Conservation (phyloP, 2,329 filamentous ascomycete species). For the Ramularia endophylla region DNA sequence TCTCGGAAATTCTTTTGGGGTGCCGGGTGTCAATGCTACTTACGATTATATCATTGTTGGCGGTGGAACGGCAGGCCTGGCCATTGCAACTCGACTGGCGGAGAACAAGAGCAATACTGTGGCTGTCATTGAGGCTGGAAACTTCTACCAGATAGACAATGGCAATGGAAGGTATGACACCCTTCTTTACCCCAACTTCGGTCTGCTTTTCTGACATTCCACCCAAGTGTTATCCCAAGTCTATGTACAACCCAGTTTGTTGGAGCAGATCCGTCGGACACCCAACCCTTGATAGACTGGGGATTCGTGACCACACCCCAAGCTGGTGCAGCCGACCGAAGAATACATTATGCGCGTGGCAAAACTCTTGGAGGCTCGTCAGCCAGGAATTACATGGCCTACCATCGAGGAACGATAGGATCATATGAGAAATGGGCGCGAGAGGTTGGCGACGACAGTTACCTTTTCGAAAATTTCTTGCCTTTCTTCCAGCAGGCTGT, state of each 20-base stretch:
- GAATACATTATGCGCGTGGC: constrained; percentile 24
- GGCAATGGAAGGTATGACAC: too few relatives aligned
- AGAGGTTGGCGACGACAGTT: constrained; percentile 30
- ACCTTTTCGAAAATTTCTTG: constrained; percentile 25
- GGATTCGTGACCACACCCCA: constrained; percentile 21
- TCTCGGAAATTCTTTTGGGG: too few relatives aligned
- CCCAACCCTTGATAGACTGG: constrained; percentile 27
- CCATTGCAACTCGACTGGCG: constrained; percentile 5
- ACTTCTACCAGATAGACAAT: constrained; percentile 14
- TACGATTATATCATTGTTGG: constrained; percentile 10
- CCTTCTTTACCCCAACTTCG: too few relatives aligned
- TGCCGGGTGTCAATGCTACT: background rate
- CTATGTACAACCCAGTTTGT: background rate
- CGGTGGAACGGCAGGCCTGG: constrained; percentile 5
- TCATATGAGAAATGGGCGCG: constrained; percentile 33
- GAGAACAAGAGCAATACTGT: constrained; percentile 12
- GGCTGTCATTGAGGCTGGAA: constrained; percentile 24
- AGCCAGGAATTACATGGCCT: constrained; percentile 25
- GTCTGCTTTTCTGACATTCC: too few relatives aligned
- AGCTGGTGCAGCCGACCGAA: constrained; percentile 7
- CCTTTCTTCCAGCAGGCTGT: constrained; percentile 19
- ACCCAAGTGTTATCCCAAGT: too few relatives aligned
- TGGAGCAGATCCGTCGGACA: constrained; percentile 5
- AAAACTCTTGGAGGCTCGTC: constrained; percentile 24
- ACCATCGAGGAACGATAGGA: constrained; percentile 26